phyloP scores from a whole-genome alignment of 1,284 basidiomycete genomes.

The Heterobasidion occidentale region DNA sequence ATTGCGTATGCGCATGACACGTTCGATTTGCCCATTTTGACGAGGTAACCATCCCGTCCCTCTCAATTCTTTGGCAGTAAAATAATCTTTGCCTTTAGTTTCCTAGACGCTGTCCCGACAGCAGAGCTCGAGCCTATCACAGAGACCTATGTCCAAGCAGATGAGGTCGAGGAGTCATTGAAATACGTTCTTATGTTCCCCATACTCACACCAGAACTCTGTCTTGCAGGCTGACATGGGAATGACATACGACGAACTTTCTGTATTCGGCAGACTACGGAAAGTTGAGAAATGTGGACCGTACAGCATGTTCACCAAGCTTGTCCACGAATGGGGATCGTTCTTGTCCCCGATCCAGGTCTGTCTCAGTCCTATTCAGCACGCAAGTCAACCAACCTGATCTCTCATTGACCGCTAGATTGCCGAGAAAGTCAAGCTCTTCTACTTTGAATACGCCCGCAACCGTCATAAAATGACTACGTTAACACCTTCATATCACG shows the following conservation, averaged over 20 bases:
- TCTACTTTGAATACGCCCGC: constrained; percentile 95
- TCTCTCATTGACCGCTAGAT: constrained; percentile 43
- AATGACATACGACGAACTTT: constrained; percentile 98
- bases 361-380: constrained; percentile 7
- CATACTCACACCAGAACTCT: neutral
- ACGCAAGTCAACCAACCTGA: neutral
- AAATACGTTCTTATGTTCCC: neutral
- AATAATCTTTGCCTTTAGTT: constrained; percentile 38
- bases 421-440: constrained; percentile 94
- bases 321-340: constrained; percentile 88
- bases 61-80: neutral
- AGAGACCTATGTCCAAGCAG: constrained; percentile 88
- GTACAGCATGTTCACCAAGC: constrained; percentile 93
- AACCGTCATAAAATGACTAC: constrained; percentile 99
- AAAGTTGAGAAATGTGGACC: constrained; percentile 98
- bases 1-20: constrained; percentile 77
- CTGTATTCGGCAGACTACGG: constrained; percentile 86
- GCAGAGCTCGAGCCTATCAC: constrained; percentile 97
- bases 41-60: constrained; percentile 39
- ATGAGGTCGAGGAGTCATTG: constrained; percentile 54
- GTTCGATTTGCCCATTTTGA: constrained; percentile 83
- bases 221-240: constrained; percentile 83
- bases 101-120: constrained; percentile 87
- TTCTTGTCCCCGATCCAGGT: constrained; percentile 77
- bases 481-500: constrained; percentile 93